A percentile compares a stretch with the other conserved stretches of the same genome.
phyloP scores from a whole-genome alignment of 2,329 filamentous ascomycete genomes.

The Lecanosticta acicola region DNA sequence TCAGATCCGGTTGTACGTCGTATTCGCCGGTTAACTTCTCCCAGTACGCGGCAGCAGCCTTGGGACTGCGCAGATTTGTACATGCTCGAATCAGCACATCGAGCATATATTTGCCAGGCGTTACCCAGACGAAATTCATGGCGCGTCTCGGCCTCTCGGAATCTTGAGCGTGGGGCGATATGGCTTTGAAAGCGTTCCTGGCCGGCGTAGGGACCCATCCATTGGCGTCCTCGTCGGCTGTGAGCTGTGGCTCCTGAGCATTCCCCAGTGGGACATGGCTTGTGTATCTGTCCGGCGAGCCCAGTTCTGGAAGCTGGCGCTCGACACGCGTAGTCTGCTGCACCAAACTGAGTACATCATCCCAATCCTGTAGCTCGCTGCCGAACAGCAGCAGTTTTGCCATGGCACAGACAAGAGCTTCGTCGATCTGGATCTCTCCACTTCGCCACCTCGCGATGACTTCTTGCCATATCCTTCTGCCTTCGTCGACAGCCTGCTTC shows the following conservation, averaged over 20 bases:
- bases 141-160: too few species aligned
- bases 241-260: constrained; percentile 9
- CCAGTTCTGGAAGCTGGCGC: constrained; percentile 43
- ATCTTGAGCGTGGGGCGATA: constrained; percentile 16
- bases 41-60: constrained; percentile 73
- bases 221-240: constrained; percentile 13
- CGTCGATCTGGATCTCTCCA: constrained; percentile 67
- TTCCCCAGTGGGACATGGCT: constrained; percentile 26
- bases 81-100: constrained; percentile 64
- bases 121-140: constrained; percentile 38
- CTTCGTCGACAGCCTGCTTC: constrained; percentile 56
- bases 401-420: constrained; percentile 75
- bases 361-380: constrained; percentile 54
- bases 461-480: constrained; percentile 73
- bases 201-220: constrained; percentile 25
- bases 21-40: constrained; percentile 57
- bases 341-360: constrained; percentile 69
- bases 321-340: constrained; percentile 76
- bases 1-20: constrained; percentile 62
- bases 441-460: constrained; percentile 68
- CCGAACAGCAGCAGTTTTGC: constrained; percentile 68
- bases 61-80: constrained; percentile 53
- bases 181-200: constrained; percentile 26
- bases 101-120: constrained; percentile 53
- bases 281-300: constrained; percentile 24